phyloP scores from a whole-genome alignment of 192 early-diverging fungal species.

The Irineochytrium annulatum region DNA sequence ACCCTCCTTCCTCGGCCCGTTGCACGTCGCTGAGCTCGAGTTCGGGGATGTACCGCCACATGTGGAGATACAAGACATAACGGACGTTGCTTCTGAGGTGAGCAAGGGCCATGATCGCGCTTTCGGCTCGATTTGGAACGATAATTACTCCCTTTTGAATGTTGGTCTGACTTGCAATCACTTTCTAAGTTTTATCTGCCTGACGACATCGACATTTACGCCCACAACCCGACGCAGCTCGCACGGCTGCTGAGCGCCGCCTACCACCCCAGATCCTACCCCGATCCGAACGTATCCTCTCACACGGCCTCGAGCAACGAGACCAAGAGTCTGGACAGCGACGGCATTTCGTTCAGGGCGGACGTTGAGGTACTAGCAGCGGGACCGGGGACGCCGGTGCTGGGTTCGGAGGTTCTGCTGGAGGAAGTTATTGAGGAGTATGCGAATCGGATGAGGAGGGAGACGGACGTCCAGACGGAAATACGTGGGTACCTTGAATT shows the following conservation, averaged over 20 bases:
- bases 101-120: not conserved
- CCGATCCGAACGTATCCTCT: not conserved
- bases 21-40: slow-evolving; percentile 45
- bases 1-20: slow-evolving; percentile 49
- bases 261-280: not conserved
- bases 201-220: slow-evolving; percentile 43
- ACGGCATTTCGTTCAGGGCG: not conserved
- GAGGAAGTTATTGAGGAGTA: slow-evolving; percentile 35
- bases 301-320: not conserved
- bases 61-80: slow-evolving; percentile 37
- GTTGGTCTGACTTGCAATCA: slow-evolving; percentile 31
- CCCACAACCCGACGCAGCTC: not conserved
- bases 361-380: not conserved
- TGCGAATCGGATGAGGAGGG: slow-evolving; percentile 26
- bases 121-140: not conserved
- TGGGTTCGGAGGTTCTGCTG: not conserved
- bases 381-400: not conserved
- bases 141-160: slow-evolving; percentile 2
- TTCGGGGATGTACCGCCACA: slow-evolving; percentile 51
- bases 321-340: not conserved
- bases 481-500: too few relatives aligned
- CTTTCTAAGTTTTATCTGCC: slow-evolving; percentile 49
- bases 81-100: not conserved
- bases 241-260: slow-evolving; percentile 8
- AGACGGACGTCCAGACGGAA: slow-evolving; percentile 52